These are phyloP conservation scores for Salvia splendens DNA, from an alignment of 257 asterid species.

Conservation along the genomic window DNA sequence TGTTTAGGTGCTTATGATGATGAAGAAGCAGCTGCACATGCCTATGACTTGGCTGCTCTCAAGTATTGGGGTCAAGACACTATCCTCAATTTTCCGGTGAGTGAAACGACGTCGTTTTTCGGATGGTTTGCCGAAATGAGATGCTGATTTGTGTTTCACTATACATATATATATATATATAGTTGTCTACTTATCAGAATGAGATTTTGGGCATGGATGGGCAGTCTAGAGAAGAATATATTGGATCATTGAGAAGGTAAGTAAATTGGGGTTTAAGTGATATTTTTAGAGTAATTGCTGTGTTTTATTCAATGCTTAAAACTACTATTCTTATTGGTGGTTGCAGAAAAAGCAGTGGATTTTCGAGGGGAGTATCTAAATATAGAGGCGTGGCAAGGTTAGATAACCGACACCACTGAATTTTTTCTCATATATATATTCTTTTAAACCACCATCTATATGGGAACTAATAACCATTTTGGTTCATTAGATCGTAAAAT, in stretches of 20 bases:
- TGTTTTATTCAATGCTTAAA: not conserved
- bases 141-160: constrained; percentile 8
- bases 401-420: too few species aligned
- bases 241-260: constrained; percentile 80
- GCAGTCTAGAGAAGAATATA: constrained; percentile 83
- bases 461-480: too few species aligned
- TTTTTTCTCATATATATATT: too few species aligned
- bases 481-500: too few species aligned
- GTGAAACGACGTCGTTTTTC: not conserved
- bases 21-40: constrained; percentile 85
- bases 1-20: constrained; percentile 76
- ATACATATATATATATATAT: not conserved
- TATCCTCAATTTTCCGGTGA: constrained; percentile 78
- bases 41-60: constrained; percentile 88
- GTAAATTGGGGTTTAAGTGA: constrained; percentile 24
- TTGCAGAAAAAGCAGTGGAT: constrained; percentile 83
- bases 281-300: not conserved
- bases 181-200: constrained; percentile 64
- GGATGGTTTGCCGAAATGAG: not conserved
- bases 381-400: constrained; percentile 92
- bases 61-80: constrained; percentile 89
- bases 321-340: not conserved
- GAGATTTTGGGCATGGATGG: constrained; percentile 68
- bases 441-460: too few species aligned
- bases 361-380: constrained; percentile 85